These are phyloP conservation scores for Elongisporangium undulatum DNA, from an alignment of 352 stramenopile species.

Conservation along the genomic window DNA sequence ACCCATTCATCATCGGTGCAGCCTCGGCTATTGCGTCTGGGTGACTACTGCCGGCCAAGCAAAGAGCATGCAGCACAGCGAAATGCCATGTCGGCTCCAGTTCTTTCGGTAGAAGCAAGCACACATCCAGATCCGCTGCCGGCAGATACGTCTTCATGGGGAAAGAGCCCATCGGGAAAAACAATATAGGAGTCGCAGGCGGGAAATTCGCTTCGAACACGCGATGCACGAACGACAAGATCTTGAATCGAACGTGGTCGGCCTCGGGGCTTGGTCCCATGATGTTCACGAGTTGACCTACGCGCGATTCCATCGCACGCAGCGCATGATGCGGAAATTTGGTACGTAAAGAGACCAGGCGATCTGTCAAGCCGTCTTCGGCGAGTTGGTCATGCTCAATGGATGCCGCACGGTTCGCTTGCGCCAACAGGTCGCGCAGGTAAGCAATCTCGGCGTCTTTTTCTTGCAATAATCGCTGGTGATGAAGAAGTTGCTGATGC, in stretches of 20 bases:
- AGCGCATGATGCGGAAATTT: constrained; percentile 32
- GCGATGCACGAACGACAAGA: constrained; percentile 62
- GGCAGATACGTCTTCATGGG: constrained; percentile 90
- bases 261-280: constrained; percentile 63
- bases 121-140: constrained; percentile 83
- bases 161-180: constrained; percentile 80
- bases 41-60: constrained; percentile 44
- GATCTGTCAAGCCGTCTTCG: background rate
- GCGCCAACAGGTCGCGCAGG: constrained; percentile 32
- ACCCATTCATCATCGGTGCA: constrained; percentile 12
- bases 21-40: constrained; percentile 4
- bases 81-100: constrained; percentile 86
- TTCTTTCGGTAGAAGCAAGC: constrained; percentile 70
- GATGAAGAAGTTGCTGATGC: constrained; percentile 34
- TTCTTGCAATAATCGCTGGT: constrained; percentile 59
- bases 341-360: constrained; percentile 15
- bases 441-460: constrained; percentile 62
- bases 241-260: constrained; percentile 53
- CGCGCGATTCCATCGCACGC: constrained; percentile 14
- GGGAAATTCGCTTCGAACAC: constrained; percentile 58
- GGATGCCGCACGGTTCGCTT: constrained; percentile 9
- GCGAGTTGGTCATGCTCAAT: constrained; percentile 10
- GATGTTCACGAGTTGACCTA: constrained; percentile 54
- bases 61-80: constrained; percentile 78
- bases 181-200: constrained; percentile 33